Base-by-base conservation (phyloP, 495 filamentous ascomycete species). In the Daldinia childiae region DNA sequence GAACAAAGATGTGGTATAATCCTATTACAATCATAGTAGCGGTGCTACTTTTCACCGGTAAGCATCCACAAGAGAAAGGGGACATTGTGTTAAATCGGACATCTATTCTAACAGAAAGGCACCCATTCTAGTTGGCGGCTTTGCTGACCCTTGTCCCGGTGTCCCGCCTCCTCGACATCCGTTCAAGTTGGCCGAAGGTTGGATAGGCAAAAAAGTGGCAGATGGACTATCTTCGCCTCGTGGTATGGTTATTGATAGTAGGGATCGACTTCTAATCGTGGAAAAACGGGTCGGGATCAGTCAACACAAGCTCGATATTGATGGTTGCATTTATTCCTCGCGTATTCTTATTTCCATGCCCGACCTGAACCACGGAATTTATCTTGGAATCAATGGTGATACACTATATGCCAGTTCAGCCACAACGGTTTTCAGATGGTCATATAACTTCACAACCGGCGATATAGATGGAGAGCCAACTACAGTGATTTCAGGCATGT, bases 321-420 rank as follows among this genome's bases (percentile, higher is more conserved):
- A 83, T 17, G 84, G 82, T 21, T 79, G 77, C 38, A 79, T 64
- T 21, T 68, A 24, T 7, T 63, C n/a, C 45, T 58, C 56, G 1
- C 65, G 63, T 8, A n/a, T 38, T 11, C 30, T 72, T 41, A 36
- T 69, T n/a, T 50, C 58, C 1, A 41, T 54, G 30, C 1, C 60
- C n/a, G 30, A 52, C 43, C 75, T 84, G 36, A 84, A 77, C 70
- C 91, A 93, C 73, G 91, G 91, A 15, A 83, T 93, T 32, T 85
- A 87, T 34, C 72, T 93, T 27, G 90, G 88, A 2, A 57, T 63
- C 4, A 88, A 92, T 74, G 89, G 89, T 21, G 80, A 74, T 34
- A 90, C 85, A 2, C 78, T 93, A 38, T 93, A 90, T 70, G 90
- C 88, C 19, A 92, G 90, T 6, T 83, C 85, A 6, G 15, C 82